Evolutionary conservation across 2,329 filamentous ascomycete genomes (phyloP).

Genomic region (Cercospora berteroae): DNA sequence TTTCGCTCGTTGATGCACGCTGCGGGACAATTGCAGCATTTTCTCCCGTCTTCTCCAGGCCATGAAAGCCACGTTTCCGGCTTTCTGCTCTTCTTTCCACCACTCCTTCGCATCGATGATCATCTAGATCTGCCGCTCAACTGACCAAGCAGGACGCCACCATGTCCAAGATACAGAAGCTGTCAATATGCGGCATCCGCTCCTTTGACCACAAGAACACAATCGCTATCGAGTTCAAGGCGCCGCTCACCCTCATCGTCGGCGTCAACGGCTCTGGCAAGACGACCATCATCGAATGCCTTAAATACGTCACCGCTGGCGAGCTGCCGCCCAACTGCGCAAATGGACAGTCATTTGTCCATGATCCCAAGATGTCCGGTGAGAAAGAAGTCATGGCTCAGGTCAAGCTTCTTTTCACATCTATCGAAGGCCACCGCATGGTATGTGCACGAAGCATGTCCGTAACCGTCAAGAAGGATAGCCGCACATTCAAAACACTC

Average conservation of each 20-base stretch:
- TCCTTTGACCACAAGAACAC: slow-evolving; percentile 76
- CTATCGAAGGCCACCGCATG: slow-evolving; percentile 73
- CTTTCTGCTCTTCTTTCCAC: neutral
- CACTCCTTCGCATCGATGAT: neutral
- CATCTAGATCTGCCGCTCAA: neutral
- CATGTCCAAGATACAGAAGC: slow-evolving; percentile 74
- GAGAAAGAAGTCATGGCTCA: slow-evolving; percentile 89
- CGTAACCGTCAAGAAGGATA: slow-evolving; percentile 79
- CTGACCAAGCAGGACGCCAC: slow-evolving; percentile 9
- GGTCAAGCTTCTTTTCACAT: slow-evolving; percentile 83
- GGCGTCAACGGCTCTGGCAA: slow-evolving; percentile 97
- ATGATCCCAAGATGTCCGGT: slow-evolving; percentile 88
- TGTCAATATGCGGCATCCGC: slow-evolving; percentile 80
- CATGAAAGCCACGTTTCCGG: neutral
- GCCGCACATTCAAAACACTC: slow-evolving; percentile 74
- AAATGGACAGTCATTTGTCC: slow-evolving; percentile 86
- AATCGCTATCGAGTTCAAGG: slow-evolving; percentile 83
- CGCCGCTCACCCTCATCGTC: slow-evolving; percentile 91
- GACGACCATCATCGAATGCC: slow-evolving; percentile 97
- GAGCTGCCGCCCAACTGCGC: slow-evolving; percentile 86
- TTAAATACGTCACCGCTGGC: slow-evolving; percentile 96
- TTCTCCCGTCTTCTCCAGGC: neutral
- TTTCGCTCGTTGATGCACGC: neutral
- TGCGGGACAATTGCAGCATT: neutral
- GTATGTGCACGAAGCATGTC: slow-evolving; percentile 82